Conservation (phyloP, 164 flowering plant genomes). For the Cinnamomum chago region DNA sequence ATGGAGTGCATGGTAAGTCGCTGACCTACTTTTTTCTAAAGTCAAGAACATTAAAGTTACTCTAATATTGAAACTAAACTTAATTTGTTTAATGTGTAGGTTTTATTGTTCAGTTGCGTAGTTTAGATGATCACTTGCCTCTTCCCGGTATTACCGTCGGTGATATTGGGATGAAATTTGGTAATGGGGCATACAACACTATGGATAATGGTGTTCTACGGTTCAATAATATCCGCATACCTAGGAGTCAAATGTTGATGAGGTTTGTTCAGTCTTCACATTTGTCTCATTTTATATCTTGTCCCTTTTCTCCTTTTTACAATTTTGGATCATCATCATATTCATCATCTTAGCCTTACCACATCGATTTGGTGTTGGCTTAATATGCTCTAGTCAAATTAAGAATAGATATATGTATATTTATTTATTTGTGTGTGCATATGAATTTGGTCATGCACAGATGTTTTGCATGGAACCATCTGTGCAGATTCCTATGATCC, state of each 20-base stretch:
- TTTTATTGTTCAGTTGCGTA: slow-evolving; percentile 89
- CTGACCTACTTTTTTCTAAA: not conserved
- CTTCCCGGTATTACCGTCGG: slow-evolving; percentile 91
- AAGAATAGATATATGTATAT: too few relatives aligned
- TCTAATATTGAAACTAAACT: not conserved
- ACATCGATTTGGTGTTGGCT: too few relatives aligned
- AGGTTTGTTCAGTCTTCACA: slow-evolving; percentile 40
- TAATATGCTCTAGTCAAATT: too few relatives aligned
- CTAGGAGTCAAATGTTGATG: slow-evolving; percentile 95
- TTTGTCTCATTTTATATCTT: not conserved
- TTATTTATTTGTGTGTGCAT: too few relatives aligned
- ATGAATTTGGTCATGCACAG: too few relatives aligned
- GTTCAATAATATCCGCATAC: slow-evolving; percentile 91
- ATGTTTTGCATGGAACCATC: too few relatives aligned
- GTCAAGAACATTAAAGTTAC: not conserved
- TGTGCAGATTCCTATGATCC: too few relatives aligned
- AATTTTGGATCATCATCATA: too few relatives aligned
- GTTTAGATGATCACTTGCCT: slow-evolving; percentile 87
- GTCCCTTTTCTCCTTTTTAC: too few relatives aligned
- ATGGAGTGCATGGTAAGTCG: slow-evolving; percentile 81
- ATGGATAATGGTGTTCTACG: slow-evolving; percentile 92
- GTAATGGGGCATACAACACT: slow-evolving; percentile 92
- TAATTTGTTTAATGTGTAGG: slow-evolving; percentile 35
- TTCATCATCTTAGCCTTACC: too few relatives aligned
- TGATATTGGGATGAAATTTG: slow-evolving; percentile 98